Evolutionary conservation across 2,329 filamentous ascomycete genomes (phyloP), one percentile per base, ranked within the genome.

Genomic region (Dryadomyces sulphureus): DNA sequence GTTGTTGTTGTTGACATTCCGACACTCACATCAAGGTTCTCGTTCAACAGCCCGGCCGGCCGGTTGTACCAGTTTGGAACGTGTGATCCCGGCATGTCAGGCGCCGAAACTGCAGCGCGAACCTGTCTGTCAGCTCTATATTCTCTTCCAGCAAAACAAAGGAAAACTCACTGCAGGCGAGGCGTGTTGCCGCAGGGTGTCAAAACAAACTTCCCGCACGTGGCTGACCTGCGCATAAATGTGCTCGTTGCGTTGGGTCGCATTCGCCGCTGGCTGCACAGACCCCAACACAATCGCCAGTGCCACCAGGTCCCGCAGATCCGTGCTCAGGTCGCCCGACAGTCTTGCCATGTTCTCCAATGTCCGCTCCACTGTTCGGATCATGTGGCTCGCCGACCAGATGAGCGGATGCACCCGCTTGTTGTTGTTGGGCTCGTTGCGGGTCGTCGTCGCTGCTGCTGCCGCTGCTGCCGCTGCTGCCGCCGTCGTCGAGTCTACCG

Each of bases 221-320:
- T 49, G 52, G 1, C 43, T n/a, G 4, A 55, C 45, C 17, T 52
- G 52, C 2, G 20, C 27, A 12, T 45, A 48, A 19, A 55, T 54
- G 30, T 52, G 46, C 20, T 49, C 53, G 19, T 45, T 30, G 35
- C 53, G 47, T 43, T 54, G 44, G 1, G 48, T 48, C 19, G 30
- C 36, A 11, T 30, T 46, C 17, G 38, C 24, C 6, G 53, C 53
- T 17, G 54, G 52, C 47, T 52, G 50, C 24, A 55, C 53, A 5
- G 53, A 54, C 3, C 51, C 53, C 9, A 55, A 43, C 21, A 54
- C 53, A 2, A 52, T 46, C 1, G 54, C 52, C 36, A 55, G 49
- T 2, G 54, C 50, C 8, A 54, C 47, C 8, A 54, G 48, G 17
- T 54, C 54, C 24, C 52, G 52, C 24, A 55, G 38, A 30, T 55